Evolutionary conservation across 2,329 filamentous ascomycete genomes (phyloP).

Genomic region (Colletotrichum melonis): DNA sequence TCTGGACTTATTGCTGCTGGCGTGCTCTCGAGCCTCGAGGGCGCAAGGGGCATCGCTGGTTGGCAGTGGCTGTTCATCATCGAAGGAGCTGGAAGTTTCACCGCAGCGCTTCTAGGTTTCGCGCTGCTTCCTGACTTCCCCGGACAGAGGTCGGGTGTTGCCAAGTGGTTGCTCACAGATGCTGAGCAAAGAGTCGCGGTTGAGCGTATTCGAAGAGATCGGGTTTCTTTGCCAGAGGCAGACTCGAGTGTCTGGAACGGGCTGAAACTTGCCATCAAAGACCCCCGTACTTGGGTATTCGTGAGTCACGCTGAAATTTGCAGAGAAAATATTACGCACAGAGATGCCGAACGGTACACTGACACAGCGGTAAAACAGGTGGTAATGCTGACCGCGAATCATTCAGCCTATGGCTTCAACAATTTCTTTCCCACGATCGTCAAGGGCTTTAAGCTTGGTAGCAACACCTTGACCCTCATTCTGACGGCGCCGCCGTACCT

Average conservation of each 20-base stretch:
- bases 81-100: conserved; percentile 9
- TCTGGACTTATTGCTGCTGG: conserved; percentile 37
- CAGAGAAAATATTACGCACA: too few species aligned
- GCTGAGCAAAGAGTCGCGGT: conserved; percentile 29
- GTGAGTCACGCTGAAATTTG: background rate
- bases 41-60: background rate
- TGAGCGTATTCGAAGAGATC: conserved; percentile 33
- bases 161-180: conserved; percentile 7
- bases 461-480: conserved; percentile 45
- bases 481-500: conserved; percentile 43
- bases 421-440: conserved; percentile 41
- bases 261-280: conserved; percentile 37
- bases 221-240: conserved; percentile 37
- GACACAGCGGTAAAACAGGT: background rate
- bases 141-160: conserved; percentile 4
- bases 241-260: conserved; percentile 34
- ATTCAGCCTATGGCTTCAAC: conserved; percentile 40
- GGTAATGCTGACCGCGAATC: conserved; percentile 38
- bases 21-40: conserved; percentile 10
- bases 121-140: conserved; percentile 25
- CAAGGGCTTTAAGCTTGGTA: conserved; percentile 44
- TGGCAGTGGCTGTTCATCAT: conserved; percentile 21
- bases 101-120: background rate
- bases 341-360: too few species aligned
- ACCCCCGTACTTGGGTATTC: conserved; percentile 41